These are phyloP conservation scores for Obelidium mucronatum DNA, from an alignment of 192 early-diverging fungal species.

Conservation along the genomic window DNA sequence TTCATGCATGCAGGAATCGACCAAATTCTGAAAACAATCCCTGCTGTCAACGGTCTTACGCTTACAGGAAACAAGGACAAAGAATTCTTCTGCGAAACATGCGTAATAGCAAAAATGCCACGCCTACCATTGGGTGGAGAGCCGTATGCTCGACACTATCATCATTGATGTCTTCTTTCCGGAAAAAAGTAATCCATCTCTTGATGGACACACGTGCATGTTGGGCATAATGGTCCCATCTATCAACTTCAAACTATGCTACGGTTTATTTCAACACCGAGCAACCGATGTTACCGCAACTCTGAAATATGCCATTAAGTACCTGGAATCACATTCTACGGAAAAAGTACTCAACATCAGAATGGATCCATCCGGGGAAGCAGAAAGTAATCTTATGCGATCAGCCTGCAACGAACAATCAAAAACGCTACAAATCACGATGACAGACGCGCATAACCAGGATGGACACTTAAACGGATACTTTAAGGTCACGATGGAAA, in stretches of 20 bases:
- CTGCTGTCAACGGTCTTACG: too few species aligned
- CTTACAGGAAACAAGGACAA: too few species aligned
- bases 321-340: neutral
- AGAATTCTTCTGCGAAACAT: neutral
- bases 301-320: neutral
- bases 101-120: neutral
- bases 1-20: too few species aligned
- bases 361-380: neutral
- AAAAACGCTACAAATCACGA: neutral
- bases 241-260: neutral
- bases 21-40: too few species aligned
- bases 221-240: neutral
- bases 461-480: neutral
- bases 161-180: neutral
- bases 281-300: neutral
- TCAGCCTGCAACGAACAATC: neutral
- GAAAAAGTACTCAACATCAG: neutral
- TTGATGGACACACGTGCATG: neutral
- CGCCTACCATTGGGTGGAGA: neutral
- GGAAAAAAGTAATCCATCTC: neutral
- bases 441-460: neutral
- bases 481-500: neutral
- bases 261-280: neutral
- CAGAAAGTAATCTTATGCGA: neutral
- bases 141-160: neutral